These are phyloP conservation scores for Lactarius sp. DNA, from an alignment of 768 basidiomycete species.

Conservation along the genomic window DNA sequence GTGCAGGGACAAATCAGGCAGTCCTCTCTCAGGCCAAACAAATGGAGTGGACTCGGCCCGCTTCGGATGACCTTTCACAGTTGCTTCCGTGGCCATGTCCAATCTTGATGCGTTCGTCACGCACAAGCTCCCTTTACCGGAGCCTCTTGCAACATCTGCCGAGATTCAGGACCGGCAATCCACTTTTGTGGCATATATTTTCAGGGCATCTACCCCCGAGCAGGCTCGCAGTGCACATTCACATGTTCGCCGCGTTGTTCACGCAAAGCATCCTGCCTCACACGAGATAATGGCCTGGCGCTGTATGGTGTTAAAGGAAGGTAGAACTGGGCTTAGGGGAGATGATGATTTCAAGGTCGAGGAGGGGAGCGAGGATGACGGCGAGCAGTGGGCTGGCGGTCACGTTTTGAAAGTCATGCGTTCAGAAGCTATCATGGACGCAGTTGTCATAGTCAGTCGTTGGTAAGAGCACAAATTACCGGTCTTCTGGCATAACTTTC, in stretches of 20 bases:
- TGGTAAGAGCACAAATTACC: slow-evolving; percentile 43
- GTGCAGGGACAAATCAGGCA: not conserved
- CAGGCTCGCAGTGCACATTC: slow-evolving; percentile 48
- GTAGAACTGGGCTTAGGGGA: slow-evolving; percentile 59
- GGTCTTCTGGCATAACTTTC: not conserved
- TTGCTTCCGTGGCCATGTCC: slow-evolving; percentile 26
- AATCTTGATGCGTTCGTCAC: slow-evolving; percentile 53
- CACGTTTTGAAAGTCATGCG: slow-evolving; percentile 65
- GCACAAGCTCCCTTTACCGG: slow-evolving; percentile 41
- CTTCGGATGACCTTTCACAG: not conserved
- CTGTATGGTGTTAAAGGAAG: slow-evolving; percentile 65
- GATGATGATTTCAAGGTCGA: slow-evolving; percentile 72
- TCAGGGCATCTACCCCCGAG: slow-evolving; percentile 46
- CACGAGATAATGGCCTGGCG: slow-evolving; percentile 80
- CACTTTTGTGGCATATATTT: slow-evolving; percentile 62
- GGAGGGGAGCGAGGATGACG: slow-evolving; percentile 67
- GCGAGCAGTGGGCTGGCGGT: slow-evolving; percentile 66
- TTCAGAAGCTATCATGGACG: slow-evolving; percentile 65
- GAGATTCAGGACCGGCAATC: slow-evolving; percentile 75
- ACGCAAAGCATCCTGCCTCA: slow-evolving; percentile 52
- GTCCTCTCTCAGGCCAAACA: not conserved
- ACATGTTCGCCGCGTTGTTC: slow-evolving; percentile 53
- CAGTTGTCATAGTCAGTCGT: slow-evolving; percentile 72
- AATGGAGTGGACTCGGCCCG: not conserved
- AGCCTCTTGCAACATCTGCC: slow-evolving; percentile 54